Evolutionary conservation across 1,139 yeast species (phyloP), one percentile per base, ranked within the genome.

Genomic region (Geotrichum carabidarum): DNA sequence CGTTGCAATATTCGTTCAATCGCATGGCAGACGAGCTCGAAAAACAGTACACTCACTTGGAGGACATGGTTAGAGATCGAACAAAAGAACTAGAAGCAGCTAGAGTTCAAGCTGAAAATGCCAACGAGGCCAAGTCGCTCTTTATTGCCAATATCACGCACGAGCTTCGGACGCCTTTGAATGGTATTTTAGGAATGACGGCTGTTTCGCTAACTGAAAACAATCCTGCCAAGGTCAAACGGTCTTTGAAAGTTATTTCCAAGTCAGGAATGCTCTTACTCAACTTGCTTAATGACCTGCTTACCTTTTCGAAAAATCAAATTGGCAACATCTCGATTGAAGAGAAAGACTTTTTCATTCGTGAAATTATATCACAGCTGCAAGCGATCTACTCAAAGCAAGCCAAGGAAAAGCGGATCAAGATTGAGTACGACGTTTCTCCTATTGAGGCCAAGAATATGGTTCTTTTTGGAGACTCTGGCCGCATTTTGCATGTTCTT

Each of bases 101-200:
- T 8, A 89, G 88, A 63, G 78, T 86, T 38, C 89, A 86, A 67
- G 97, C 97, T 0, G 97, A 91, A 71, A 81, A 86, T 42, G 98
- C 99, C 2, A 91, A 89, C 69, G 96, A 89, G 65, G 96, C 97
- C 9, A 91, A 91, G 65, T 87, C 96, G 0, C 89, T 89, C 17
- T 93, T 93, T 69, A 90, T 93, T 68, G 98, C 98, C 17, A 93
- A 91, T 68, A 90, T 93, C 40, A 90, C 97, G 0, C 98, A 93
- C 68, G 99, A 93, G 71, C 78, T 93, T 65, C 78, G 97, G 62
- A 93, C 99, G 0, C 99, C 99, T 0, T 74, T 93, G 63, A 93
- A 93, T 70, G 99, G 98, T 67, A 93, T 93, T 44, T 74, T 93
- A 57, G 99, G 99, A 55, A 88, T 93, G 95, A 87, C 97, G 0